phyloP scores from a whole-genome alignment of 2,329 filamentous ascomycete genomes.

The Aspergillus fijiensis region DNA sequence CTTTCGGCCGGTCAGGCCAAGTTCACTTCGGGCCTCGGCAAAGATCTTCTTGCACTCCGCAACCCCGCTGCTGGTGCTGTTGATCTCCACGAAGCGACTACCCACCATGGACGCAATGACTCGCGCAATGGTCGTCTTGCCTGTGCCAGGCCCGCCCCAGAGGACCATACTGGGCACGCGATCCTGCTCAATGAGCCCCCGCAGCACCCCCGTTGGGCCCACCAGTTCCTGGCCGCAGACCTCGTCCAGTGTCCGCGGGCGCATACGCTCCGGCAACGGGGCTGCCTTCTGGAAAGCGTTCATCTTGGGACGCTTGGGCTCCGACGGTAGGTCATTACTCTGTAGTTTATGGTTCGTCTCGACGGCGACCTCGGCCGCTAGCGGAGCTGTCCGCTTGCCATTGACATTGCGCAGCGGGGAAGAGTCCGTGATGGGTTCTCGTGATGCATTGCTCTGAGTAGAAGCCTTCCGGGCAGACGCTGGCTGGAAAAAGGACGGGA shows the following conservation, averaged over 20 bases:
- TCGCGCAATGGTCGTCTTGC: conserved; percentile 72
- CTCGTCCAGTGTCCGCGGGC: conserved; percentile 77
- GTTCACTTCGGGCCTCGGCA: conserved; percentile 75
- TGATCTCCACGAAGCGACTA: conserved; percentile 90
- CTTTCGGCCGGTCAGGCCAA: conserved; percentile 76
- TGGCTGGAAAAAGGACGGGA: conserved; percentile 57
- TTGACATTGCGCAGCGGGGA: conserved; percentile 28
- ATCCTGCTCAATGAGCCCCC: conserved; percentile 80
- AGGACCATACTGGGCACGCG: conserved; percentile 92
- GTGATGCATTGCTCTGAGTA: conserved; percentile 24
- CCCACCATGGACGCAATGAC: conserved; percentile 82
- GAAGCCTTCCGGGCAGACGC: conserved; percentile 48
- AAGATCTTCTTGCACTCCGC: conserved; percentile 93
- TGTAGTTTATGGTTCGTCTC: conserved; percentile 22
- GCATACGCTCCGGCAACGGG: conserved; percentile 91
- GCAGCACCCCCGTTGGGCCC: conserved; percentile 76
- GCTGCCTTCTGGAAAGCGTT: conserved; percentile 66
- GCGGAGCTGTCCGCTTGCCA: conserved; percentile 34
- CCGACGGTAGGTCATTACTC: conserved; percentile 29
- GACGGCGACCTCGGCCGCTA: conserved; percentile 23
- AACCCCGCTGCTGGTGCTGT: conserved; percentile 84
- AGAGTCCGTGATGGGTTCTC: conserved; percentile 23
- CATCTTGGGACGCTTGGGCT: conserved; percentile 65
- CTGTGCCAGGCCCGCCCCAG: conserved; percentile 59
- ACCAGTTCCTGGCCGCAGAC: conserved; percentile 92